Evolutionary conservation across 2,329 filamentous ascomycete genomes (phyloP), one percentile per base, ranked within the genome.

Genomic region (Fusarium sp.): DNA sequence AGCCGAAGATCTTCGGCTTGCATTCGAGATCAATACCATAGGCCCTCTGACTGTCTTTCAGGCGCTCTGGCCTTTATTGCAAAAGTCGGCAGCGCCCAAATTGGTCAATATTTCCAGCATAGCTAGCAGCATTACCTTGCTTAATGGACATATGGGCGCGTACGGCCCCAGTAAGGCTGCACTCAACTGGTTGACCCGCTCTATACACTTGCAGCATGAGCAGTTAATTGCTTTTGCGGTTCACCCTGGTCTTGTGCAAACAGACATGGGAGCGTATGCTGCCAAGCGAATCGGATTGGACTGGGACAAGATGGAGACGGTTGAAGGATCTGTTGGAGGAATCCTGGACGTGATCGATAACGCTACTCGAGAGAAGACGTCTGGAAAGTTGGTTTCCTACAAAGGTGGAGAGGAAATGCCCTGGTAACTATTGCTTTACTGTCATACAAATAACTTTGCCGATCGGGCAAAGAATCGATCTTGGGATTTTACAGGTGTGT

Each of bases 11-110:
- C 59, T 83, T 31, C 69, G 71, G 7, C 57, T 73, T 2, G 72
- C 79, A 8, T 74, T 81, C 52, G 72, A 80, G 9, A 70, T 79
- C 39, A 85, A 85, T 61, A 73, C 77, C 0, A 72, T 80, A 19
- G 75, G 72, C 2, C 76, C 77, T 0, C 59, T 78, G 3, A 62
- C 68, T 11, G 67, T 78, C 0, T 73, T 57, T 6, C 58, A 66
- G 4, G 58, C 74, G 0, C 57, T 75, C 3, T 71, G 70, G 63
- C 70, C 75, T 1, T 67, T 81, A 0, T 62, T 83, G 21, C 58
- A 72, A n/a, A 70, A 61, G 45, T 53, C 51, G 23, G 44, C 13
- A 7, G 39, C 25, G 1, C 75, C 73, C 1, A 76, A 76, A 44
- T 73, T 77, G 19, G 63, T 77, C 37, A 74, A 73, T 35, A 65